Evolutionary conservation across 179 eudicot species (phyloP).

Genomic region (Spergularia azorica): DNA sequence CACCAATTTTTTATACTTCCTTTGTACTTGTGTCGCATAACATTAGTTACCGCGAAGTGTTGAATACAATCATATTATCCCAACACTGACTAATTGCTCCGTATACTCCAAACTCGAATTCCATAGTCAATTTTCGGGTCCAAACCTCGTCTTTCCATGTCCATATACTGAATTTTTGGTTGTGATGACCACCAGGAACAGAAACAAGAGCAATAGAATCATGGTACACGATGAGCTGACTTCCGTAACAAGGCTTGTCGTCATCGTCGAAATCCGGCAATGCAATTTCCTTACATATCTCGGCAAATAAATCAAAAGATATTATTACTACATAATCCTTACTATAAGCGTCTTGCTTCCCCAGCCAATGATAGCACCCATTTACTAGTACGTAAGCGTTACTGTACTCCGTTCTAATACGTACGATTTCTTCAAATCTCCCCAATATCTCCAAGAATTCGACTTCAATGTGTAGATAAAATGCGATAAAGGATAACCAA

Average conservation of each 20-base stretch:
- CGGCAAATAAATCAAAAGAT: neutral
- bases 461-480: neutral
- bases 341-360: neutral
- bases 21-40: conserved; percentile 11
- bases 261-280: neutral
- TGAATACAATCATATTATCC: conserved; percentile 9
- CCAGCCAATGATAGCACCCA: conserved; percentile 10
- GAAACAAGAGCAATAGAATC: conserved; percentile 7
- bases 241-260: neutral
- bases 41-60: neutral
- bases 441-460: conserved; percentile 14
- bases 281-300: neutral
- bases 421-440: conserved; percentile 5
- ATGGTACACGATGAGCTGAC: neutral
- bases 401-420: neutral
- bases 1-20: neutral
- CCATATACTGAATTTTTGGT: neutral
- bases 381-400: neutral
- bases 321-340: neutral
- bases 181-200: neutral
- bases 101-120: neutral
- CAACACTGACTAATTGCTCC: conserved; percentile 7
- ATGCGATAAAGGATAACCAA: neutral
- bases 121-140: neutral
- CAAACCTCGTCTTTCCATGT: neutral